Evolutionary conservation across 345 rosid genomes (phyloP).

Genomic region (Eucalyptus paniculata): DNA sequence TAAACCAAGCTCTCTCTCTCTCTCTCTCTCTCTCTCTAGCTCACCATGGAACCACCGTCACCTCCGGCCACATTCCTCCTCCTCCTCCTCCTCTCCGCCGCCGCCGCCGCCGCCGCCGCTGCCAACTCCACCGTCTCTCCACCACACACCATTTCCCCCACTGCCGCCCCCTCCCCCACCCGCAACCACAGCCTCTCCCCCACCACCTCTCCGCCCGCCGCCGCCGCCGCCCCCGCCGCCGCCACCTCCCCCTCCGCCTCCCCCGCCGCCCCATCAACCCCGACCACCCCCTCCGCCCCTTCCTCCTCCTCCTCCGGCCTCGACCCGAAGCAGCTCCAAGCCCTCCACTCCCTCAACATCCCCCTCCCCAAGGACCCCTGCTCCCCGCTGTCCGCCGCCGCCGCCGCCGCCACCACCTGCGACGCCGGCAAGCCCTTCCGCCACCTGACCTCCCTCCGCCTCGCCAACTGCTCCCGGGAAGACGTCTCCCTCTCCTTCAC

Average conservation of each 20-base stretch:
- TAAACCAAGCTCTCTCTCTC: not conserved
- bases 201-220: conserved; percentile 1
- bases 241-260: conserved; percentile 10
- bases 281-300: conserved; percentile 3
- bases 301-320: conserved; percentile 30
- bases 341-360: conserved; percentile 63
- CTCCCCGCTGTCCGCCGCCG: conserved; percentile 17
- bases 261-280: conserved; percentile 1
- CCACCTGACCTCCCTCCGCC: conserved; percentile 56
- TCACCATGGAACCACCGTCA: conserved; percentile 23
- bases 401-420: conserved; percentile 17
- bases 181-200: conserved; percentile 12
- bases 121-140: not conserved
- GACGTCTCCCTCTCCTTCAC: conserved; percentile 37
- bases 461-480: conserved; percentile 56
- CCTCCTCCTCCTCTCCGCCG: not conserved
- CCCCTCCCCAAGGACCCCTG: conserved; percentile 70
- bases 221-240: not conserved
- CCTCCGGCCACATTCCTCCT: not conserved
- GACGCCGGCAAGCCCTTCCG: conserved; percentile 62
- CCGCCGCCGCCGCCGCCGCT: not conserved
- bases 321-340: conserved; percentile 70
- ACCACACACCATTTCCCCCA: not conserved
- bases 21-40: not conserved
- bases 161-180: not conserved